Percentiles rank a stretch among this genome's conserved stretches.
Conservation (phyloP, 352 stramenopile species). For the Globisporangium paroecandrum region DNA sequence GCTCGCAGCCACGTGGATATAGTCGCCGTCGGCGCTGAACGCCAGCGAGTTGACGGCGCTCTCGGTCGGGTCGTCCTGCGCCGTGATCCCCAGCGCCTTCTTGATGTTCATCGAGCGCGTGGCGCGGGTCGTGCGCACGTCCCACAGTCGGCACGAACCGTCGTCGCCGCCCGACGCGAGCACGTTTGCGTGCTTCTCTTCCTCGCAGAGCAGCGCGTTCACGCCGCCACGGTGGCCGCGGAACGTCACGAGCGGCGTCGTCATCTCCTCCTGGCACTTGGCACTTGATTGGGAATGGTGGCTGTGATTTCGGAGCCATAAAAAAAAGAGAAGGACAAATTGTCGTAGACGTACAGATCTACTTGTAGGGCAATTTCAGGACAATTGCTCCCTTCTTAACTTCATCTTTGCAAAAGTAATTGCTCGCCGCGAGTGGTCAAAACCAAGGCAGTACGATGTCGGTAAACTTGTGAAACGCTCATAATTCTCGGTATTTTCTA, state of each 20-base stretch:
- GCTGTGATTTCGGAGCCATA: too few species aligned
- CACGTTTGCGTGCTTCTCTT: slow-evolving; percentile 43
- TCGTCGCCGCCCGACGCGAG: slow-evolving; percentile 69
- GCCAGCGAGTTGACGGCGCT: slow-evolving; percentile 65
- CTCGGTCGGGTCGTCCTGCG: slow-evolving; percentile 27
- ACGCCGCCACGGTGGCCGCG: slow-evolving; percentile 56
- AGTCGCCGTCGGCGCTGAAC: slow-evolving; percentile 39
- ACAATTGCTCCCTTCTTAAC: too few species aligned
- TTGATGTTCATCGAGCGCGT: slow-evolving; percentile 64
- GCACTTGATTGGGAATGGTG: too few species aligned
- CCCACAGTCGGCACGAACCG: slow-evolving; percentile 66
- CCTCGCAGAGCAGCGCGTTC: slow-evolving; percentile 59
- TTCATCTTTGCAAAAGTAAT: too few species aligned
- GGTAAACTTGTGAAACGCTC: too few species aligned
- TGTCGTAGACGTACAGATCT: too few species aligned
- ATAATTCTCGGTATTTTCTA: too few species aligned
- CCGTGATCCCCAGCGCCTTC: slow-evolving; percentile 38
- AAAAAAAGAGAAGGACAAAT: too few species aligned
- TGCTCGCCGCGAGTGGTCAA: too few species aligned
- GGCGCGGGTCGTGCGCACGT: slow-evolving; percentile 53
- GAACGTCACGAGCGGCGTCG: slow-evolving; percentile 38
- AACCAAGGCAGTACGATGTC: too few species aligned
- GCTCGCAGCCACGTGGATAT: slow-evolving; percentile 54
- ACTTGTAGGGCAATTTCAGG: too few species aligned
- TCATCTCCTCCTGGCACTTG: not conserved